Evolutionary conservation across 805 yeast genomes (phyloP), one percentile per base, ranked within the genome.

Genomic region (Wickerhamiella azyma): DNA sequence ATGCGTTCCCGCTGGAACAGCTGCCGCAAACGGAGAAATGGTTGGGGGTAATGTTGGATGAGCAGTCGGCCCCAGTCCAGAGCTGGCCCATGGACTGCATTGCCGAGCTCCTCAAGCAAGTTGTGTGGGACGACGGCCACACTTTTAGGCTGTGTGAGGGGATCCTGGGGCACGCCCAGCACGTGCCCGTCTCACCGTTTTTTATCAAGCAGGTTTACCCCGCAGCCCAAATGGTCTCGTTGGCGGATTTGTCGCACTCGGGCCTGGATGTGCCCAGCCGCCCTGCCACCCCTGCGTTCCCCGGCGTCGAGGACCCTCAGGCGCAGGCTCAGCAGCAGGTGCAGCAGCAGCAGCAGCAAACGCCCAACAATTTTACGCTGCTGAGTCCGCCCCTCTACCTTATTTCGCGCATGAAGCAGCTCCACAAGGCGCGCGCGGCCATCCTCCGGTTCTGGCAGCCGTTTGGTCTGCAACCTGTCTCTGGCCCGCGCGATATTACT

Each of bases 401-500:
- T 2, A 52, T 62, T 10, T 41, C 46, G 41, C 51, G 65, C 6
- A 54, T 53, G 29, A 55, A 56, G 13, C 55, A 58, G 19, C 43
- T 36, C 3, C 48, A 64, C 26, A 62, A 61, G 42, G 66, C 66
- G 0, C 53, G 64, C 14, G 60, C 67, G 0, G 58, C 69, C 0
- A 62, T 65, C 9, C 46, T 67, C 14, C 46, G 66, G 21, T 66
- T 66, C 48, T 66, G 70, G 70, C 57, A 62, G 37, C 49, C 56
- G 3, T 58, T 66, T 52, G 66, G 66, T 1, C 52, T 67, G 26
- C 45, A 56, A 10, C 70, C 70, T 0, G 47, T 50, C 11, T 38
- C 50, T 24, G 63, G 60, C 0, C 49, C 56, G 9, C 62, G 61
- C 24, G 55, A 62, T 36, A 42, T 64, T 10, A 43, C 52, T 2